phyloP scores from a whole-genome alignment of 2,329 filamentous ascomycete species.

The Monosporascus sp. region DNA sequence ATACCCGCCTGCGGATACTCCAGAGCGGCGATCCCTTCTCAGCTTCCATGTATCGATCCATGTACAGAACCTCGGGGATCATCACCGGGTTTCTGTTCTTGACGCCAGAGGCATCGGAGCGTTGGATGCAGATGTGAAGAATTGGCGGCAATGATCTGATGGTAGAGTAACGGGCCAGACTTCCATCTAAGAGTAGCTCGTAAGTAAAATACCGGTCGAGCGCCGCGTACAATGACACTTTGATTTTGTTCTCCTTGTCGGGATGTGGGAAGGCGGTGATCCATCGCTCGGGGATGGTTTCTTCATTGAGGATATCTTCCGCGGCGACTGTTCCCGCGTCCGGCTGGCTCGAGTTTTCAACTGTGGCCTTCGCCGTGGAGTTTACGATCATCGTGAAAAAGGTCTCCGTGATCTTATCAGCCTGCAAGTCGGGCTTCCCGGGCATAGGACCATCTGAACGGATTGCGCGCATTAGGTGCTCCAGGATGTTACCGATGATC shows the following conservation, averaged over 20 bases:
- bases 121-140: constrained; percentile 83
- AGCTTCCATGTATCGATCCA: constrained; percentile 82
- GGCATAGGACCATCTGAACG: constrained; percentile 59
- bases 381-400: constrained; percentile 60
- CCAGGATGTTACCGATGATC: constrained; percentile 88
- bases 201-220: constrained; percentile 82
- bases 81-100: constrained; percentile 76
- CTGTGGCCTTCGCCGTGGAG: constrained; percentile 48
- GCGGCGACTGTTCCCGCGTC: constrained; percentile 23
- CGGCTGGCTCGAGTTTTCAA: constrained; percentile 13
- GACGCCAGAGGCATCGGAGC: constrained; percentile 65
- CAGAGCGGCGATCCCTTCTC: constrained; percentile 56
- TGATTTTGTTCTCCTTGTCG: constrained; percentile 36
- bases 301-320: constrained; percentile 42
- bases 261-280: constrained; percentile 53
- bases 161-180: constrained; percentile 59
- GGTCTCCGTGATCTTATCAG: constrained; percentile 71
- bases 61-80: constrained; percentile 74
- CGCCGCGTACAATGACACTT: constrained; percentile 69
- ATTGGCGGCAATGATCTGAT: constrained; percentile 77
- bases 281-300: constrained; percentile 57
- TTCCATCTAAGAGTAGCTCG: constrained; percentile 64
- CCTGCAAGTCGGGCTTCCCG: constrained; percentile 64
- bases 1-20: constrained; percentile 61
- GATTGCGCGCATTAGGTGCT: constrained; percentile 86